Conservation (phyloP, 139 green algal species). For the Cymbomonas tetramitiformis region DNA sequence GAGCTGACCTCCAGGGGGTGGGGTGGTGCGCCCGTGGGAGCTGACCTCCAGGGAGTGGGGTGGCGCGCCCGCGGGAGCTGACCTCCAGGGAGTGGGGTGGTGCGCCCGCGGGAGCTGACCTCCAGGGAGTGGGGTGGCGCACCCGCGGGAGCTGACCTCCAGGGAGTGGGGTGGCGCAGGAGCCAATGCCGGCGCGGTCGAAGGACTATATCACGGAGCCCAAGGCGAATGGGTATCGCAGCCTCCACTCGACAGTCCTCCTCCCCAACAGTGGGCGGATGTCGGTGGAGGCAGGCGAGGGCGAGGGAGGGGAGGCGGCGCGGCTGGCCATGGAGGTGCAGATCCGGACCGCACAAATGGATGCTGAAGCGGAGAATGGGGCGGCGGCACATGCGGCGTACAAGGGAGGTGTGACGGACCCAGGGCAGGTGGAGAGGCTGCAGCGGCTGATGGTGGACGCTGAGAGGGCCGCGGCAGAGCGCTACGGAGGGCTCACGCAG, state of each 20-base stretch:
- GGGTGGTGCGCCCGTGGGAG: too few relatives aligned
- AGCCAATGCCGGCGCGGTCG: conserved; percentile 28
- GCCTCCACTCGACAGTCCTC: conserved; percentile 41
- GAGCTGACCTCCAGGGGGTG: too few relatives aligned
- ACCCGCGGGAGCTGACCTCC: background rate
- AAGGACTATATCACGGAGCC: conserved; percentile 74
- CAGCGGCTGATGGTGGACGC: background rate
- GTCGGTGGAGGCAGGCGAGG: background rate
- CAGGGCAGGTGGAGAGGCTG: background rate
- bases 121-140: too few relatives aligned
- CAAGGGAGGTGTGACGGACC: conserved; percentile 47
- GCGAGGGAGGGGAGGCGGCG: background rate
- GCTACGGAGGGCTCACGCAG: conserved; percentile 8
- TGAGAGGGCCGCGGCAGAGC: background rate
- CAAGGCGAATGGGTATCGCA: conserved; percentile 85
- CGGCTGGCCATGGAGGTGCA: conserved; percentile 48
- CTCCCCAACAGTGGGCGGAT: conserved; percentile 10
- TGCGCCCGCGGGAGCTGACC: too few relatives aligned
- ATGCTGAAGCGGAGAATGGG: conserved; percentile 77
- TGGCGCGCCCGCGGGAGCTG: too few relatives aligned
- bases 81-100: too few relatives aligned
- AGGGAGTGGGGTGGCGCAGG: too few relatives aligned
- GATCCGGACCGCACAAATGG: conserved; percentile 83
- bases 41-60: too few relatives aligned
- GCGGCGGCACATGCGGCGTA: conserved; percentile 86